Conservation (phyloP, 1,284 basidiomycete species). For the Microbotryum intermedium region DNA sequence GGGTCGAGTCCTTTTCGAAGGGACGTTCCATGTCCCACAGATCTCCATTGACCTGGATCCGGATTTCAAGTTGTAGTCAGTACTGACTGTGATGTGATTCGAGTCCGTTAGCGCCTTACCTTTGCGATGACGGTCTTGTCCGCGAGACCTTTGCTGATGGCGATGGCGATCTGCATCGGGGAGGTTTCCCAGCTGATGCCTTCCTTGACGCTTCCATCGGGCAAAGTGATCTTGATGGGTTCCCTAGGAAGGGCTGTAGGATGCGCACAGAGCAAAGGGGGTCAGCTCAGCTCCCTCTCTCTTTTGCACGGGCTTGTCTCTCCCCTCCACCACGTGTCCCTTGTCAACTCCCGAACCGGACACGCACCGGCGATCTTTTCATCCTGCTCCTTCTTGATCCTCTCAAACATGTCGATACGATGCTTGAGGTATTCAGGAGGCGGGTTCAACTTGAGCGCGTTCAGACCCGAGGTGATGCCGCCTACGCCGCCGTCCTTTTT, state of each 20-base stretch:
- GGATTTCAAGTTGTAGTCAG: not conserved
- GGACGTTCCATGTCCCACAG: constrained; percentile 96
- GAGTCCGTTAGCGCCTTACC: constrained; percentile 42
- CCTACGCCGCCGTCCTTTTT: constrained; percentile 41
- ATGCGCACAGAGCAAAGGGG: not conserved
- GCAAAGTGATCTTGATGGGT: constrained; percentile 76
- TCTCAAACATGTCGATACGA: constrained; percentile 82
- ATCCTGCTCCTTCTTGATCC: constrained; percentile 78
- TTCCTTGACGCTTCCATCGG: constrained; percentile 73
- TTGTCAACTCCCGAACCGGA: too few relatives aligned
- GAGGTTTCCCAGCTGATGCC: constrained; percentile 93
- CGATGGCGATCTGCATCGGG: constrained; percentile 83
- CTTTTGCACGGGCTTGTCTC: not conserved
- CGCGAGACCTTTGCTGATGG: constrained; percentile 76
- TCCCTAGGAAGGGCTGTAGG: constrained; percentile 67
- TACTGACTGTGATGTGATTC: constrained; percentile 8
- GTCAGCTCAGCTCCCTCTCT: not conserved
- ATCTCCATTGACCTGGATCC: constrained; percentile 62
- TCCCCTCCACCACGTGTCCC: not conserved
- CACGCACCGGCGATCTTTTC: constrained; percentile 62
- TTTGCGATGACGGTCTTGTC: constrained; percentile 92
- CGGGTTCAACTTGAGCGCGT: constrained; percentile 57
- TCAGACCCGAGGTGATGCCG: constrained; percentile 25
- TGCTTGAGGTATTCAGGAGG: constrained; percentile 79
- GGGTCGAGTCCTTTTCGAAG: constrained; percentile 68